Evolutionary conservation across 1,284 basidiomycete genomes (phyloP).

Genomic region (Ustilago cynodontis): DNA sequence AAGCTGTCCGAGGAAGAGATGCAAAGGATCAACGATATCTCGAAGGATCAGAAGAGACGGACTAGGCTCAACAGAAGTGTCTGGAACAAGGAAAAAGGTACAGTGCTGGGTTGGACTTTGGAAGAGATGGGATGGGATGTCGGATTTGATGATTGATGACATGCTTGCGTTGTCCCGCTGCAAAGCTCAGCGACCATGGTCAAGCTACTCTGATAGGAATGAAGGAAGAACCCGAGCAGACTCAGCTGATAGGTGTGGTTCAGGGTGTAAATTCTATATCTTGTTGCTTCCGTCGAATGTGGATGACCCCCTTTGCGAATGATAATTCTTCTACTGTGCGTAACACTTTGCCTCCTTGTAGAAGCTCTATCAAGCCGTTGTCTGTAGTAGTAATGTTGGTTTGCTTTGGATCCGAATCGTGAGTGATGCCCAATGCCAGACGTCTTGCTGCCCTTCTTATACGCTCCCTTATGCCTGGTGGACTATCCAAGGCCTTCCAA

Average conservation of each 20-base stretch:
- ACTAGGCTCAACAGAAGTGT: constrained; percentile 37
- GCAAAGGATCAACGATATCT: constrained; percentile 50
- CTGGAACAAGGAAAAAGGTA: constrained; percentile 38
- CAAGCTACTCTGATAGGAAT: too few species aligned
- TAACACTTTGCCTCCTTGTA: constrained; percentile 21
- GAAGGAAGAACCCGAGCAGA: too few species aligned
- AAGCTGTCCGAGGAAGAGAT: constrained; percentile 77
- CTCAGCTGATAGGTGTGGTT: too few species aligned
- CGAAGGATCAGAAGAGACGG: constrained; percentile 46
- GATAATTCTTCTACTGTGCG: constrained; percentile 41
- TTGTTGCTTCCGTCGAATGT: constrained; percentile 15
- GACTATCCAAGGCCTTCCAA: constrained; percentile 37
- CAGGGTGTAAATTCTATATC: too few species aligned
- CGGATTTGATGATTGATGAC: constrained; percentile 33
- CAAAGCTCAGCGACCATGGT: too few species aligned
- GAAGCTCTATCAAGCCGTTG: constrained; percentile 13
- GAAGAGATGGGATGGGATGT: constrained; percentile 62
- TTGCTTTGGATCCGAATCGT: constrained; percentile 32
- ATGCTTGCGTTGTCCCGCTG: too few species aligned
- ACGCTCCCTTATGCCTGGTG: constrained; percentile 42
- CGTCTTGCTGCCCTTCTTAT: constrained; percentile 46
- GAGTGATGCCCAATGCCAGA: constrained; percentile 41
- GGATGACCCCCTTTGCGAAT: constrained; percentile 43
- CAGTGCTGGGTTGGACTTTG: constrained; percentile 49
- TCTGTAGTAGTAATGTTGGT: constrained; percentile 23